Base-by-base conservation (phyloP, 2,329 filamentous ascomycete species). In the Escovopsis sp. region DNA sequence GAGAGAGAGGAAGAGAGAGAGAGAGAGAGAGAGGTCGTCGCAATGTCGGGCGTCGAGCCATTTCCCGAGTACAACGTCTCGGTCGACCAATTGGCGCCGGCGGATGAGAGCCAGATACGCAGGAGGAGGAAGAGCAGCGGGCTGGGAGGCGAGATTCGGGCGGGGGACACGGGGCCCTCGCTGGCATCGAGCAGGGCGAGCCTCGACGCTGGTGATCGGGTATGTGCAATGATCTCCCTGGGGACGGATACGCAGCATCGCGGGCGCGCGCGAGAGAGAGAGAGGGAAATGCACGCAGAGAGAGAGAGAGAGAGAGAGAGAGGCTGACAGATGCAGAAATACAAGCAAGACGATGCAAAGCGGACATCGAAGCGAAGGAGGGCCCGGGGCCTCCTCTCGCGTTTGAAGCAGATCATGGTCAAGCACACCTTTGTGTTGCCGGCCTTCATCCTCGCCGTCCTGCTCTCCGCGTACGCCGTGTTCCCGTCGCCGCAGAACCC, bases 401-500 rank as follows among this genome's bases (percentile, higher is more conserved):
- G 62, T 48, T 56, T 72, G 33, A 71, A 71, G 51, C 72, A 76
- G 55, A 67, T 64, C 56, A 70, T 73, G 57, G 51, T 74, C 52
- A 78, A 75, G 59, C 73, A 77, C 59, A 79, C 75, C 38, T 80
- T 69, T 61, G 63, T 71, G 45, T 58, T 77, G 32, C 88, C 89
- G 23, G 72, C 91, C 45, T 60, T 82, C 50, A 64, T 93, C 45
- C 63, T 85, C 45, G 47, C 71, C 45, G 53, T 78, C 56, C 70
- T 88, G 56, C 64, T 84, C 46, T 63, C 69, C 40, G 69, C 77
- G 47, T 95, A 89, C 64, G 75, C 77, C 50, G 59, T 85, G 55
- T 82, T 87, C 58, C 89, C 88, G 5, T 77, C 73, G 52, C 70
- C 80, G 47, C 77, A 80, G 45, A 95, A 95, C 61, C 83, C 83